phyloP scores from a whole-genome alignment of 768 basidiomycete genomes.

The Cubamyces lactineus region DNA sequence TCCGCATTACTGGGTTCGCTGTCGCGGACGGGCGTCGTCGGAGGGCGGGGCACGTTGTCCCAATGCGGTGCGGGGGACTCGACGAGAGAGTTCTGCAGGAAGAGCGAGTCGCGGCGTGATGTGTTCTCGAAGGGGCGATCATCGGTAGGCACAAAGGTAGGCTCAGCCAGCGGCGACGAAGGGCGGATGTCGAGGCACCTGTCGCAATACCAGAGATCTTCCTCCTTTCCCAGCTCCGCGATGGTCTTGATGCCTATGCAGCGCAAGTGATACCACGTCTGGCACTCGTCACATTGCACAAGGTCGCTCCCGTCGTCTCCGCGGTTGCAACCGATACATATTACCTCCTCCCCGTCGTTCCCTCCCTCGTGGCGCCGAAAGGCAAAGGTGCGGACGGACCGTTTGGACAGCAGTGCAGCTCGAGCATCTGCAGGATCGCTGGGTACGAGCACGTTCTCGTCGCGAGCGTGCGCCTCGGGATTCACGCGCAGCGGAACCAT shows the following conservation, averaged over 20 bases:
- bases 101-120: slow-evolving; percentile 54
- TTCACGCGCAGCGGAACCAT: slow-evolving; percentile 57
- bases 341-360: slow-evolving; percentile 47
- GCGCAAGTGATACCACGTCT: slow-evolving; percentile 79
- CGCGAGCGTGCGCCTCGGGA: slow-evolving; percentile 32
- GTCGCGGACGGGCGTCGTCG: slow-evolving; percentile 54
- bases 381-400: slow-evolving; percentile 63
- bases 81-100: slow-evolving; percentile 59
- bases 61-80: slow-evolving; percentile 60
- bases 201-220: slow-evolving; percentile 80
- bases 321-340: slow-evolving; percentile 66
- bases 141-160: slow-evolving; percentile 71
- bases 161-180: slow-evolving; percentile 52
- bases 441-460: slow-evolving; percentile 46
- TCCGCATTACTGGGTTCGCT: slow-evolving; percentile 22
- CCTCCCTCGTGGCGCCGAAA: slow-evolving; percentile 48
- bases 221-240: slow-evolving; percentile 69
- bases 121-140: slow-evolving; percentile 44
- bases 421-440: slow-evolving; percentile 79
- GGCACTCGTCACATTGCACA: slow-evolving; percentile 82
- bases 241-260: slow-evolving; percentile 75
- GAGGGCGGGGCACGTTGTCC: slow-evolving; percentile 41
- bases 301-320: slow-evolving; percentile 72
- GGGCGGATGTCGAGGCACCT: slow-evolving; percentile 53
- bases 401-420: slow-evolving; percentile 72